These are phyloP conservation scores for Cladosporium cucumerinum DNA, from an alignment of 2,329 filamentous ascomycete genomes.

Conservation along the genomic window DNA sequence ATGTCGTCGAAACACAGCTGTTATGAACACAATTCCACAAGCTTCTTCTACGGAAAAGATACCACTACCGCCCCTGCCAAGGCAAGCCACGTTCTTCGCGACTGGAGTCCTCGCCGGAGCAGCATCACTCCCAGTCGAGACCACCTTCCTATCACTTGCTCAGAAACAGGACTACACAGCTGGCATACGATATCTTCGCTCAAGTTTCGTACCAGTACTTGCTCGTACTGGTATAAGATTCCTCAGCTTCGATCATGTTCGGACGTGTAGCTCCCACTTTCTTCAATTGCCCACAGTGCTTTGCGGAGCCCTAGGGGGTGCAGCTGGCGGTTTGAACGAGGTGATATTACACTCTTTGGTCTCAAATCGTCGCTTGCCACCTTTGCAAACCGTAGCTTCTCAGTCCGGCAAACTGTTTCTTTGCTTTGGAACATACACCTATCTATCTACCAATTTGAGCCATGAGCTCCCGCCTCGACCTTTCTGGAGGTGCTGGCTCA, in stretches of 20 bases:
- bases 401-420: constrained; percentile 19
- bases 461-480: constrained; percentile 15
- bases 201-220: constrained; percentile 5
- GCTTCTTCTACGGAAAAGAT: no score
- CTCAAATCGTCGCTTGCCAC: constrained; percentile 12
- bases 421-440: constrained; percentile 21
- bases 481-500: constrained; percentile 20
- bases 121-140: constrained; percentile 18
- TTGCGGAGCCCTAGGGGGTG: constrained; percentile 20
- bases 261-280: constrained; percentile 3
- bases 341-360: constrained; percentile 17
- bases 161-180: background rate
- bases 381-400: background rate
- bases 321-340: constrained; percentile 19
- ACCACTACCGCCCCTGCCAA: constrained; percentile 13
- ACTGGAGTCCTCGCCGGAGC: constrained; percentile 20
- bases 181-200: background rate
- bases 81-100: constrained; percentile 19
- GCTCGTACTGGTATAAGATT: constrained; percentile 19
- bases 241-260: constrained; percentile 19
- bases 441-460: constrained; percentile 17
- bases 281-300: constrained; percentile 11
- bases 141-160: background rate
- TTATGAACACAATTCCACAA: background rate
- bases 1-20: background rate